Conservation (phyloP, 257 asterid species). For the Avicennia marina region DNA sequence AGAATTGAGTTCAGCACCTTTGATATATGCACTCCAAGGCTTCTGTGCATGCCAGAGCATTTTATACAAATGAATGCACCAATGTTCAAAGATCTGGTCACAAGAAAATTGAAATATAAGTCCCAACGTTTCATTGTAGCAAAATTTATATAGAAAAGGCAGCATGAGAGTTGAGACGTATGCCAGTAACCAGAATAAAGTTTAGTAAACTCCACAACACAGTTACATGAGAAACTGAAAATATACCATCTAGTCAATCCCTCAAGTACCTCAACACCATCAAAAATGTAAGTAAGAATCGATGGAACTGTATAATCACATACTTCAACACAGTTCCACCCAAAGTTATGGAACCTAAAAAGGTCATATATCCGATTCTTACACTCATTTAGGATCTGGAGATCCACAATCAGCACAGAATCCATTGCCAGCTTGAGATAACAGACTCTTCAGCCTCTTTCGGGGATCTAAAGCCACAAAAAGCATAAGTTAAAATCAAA, state of each 20-base stretch:
- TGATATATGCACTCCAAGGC: conserved; percentile 91
- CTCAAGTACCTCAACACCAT: not conserved
- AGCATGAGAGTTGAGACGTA: not conserved
- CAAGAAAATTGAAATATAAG: conserved; percentile 13
- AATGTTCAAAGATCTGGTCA: conserved; percentile 61
- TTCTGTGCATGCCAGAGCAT: conserved; percentile 93
- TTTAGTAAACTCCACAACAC: not conserved
- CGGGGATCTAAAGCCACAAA: conserved; percentile 42
- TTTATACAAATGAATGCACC: conserved; percentile 88
- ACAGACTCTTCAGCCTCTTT: conserved; percentile 56
- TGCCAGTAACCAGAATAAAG: no score
- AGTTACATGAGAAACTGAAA: not conserved
- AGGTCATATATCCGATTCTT: conserved; percentile 28
- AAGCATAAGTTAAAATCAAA: conserved; percentile 3
- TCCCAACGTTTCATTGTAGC: not conserved
- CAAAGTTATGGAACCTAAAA: not conserved
- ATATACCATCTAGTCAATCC: not conserved
- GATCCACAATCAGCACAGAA: conserved; percentile 92
- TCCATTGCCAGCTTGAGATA: conserved; percentile 59
- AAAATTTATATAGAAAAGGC: not conserved
- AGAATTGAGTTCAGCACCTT: conserved; percentile 39
- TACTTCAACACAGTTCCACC: not conserved
- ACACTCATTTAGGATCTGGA: conserved; percentile 97
- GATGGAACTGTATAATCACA: not conserved
- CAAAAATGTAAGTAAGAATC: not conserved